These are phyloP conservation scores for Larix kaempferi DNA, from an alignment of 75 land plant genomes.

Conservation along the genomic window DNA sequence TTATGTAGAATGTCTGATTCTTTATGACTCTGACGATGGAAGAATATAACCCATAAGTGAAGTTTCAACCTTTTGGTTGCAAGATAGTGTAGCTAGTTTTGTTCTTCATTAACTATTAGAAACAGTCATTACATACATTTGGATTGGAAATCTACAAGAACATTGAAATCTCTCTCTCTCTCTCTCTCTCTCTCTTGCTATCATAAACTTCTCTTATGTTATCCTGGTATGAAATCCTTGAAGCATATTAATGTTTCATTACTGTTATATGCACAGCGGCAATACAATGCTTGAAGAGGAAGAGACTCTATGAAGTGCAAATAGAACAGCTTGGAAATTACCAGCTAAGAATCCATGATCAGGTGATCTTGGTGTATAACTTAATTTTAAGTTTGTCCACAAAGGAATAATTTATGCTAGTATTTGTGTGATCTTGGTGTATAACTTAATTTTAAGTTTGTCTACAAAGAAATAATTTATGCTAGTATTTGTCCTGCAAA, in stretches of 20 bases:
- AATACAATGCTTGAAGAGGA: slow-evolving; percentile 83
- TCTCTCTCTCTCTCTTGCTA: neutral
- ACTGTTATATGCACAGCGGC: slow-evolving; percentile 56
- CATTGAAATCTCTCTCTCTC: too few species aligned
- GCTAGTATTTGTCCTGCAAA: neutral
- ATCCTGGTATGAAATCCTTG: neutral
- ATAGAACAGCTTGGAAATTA: slow-evolving; percentile 86
- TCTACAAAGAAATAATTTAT: neutral
- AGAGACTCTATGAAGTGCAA: slow-evolving; percentile 81
- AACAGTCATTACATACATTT: neutral
- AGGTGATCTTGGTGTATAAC: slow-evolving; percentile 33
- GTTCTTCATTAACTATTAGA: too few species aligned
- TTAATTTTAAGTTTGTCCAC: neutral
- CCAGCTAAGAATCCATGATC: slow-evolving; percentile 88
- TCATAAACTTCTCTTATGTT: neutral
- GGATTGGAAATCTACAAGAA: neutral
- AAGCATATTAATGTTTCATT: neutral
- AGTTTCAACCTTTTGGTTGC: too few species aligned
- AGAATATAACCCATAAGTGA: too few species aligned
- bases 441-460: neutral
- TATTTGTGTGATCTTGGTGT: slow-evolving; percentile 24
- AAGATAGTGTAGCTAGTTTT: too few species aligned
- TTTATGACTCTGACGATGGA: too few species aligned
- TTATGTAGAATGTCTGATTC: too few species aligned
- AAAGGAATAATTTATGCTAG: neutral